Evolutionary conservation across 768 basidiomycete genomes (phyloP).

Genomic region (Paxillus involutus): DNA sequence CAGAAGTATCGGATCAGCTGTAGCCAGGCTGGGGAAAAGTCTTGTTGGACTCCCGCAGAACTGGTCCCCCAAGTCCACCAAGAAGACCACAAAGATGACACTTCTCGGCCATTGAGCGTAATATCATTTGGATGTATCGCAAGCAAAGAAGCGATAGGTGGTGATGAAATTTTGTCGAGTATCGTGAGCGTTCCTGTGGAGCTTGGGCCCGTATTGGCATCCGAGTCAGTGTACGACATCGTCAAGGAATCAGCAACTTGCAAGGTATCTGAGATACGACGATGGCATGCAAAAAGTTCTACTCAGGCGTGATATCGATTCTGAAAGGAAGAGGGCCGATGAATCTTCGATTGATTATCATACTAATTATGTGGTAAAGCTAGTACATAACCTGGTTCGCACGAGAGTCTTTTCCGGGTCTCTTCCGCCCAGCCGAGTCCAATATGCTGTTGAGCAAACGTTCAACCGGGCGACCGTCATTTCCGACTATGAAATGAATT

Average conservation of each 20-base stretch:
- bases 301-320: too few relatives aligned
- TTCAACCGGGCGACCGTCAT: too few relatives aligned
- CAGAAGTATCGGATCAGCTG: constrained; percentile 22
- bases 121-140: constrained; percentile 49
- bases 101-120: constrained; percentile 16
- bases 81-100: constrained; percentile 25
- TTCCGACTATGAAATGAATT: too few relatives aligned
- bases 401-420: too few relatives aligned
- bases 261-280: too few relatives aligned
- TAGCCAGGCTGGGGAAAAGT: constrained; percentile 21
- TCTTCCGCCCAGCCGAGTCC: too few relatives aligned
- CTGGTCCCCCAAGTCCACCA: constrained; percentile 39
- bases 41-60: constrained; percentile 13
- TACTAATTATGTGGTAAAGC: too few relatives aligned
- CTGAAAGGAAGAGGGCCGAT: neutral
- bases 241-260: neutral
- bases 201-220: neutral
- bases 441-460: too few relatives aligned
- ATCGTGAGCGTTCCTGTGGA: constrained; percentile 8
- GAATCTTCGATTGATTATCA: neutral
- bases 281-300: too few relatives aligned
- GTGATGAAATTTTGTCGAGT: constrained; percentile 18
- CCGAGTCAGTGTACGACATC: neutral
- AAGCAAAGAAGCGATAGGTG: constrained; percentile 35
- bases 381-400: too few relatives aligned